A percentile compares a stretch with the other conserved stretches of the same genome.
phyloP scores from a whole-genome alignment of 768 basidiomycete species.

The Leccinum truebloodii region DNA sequence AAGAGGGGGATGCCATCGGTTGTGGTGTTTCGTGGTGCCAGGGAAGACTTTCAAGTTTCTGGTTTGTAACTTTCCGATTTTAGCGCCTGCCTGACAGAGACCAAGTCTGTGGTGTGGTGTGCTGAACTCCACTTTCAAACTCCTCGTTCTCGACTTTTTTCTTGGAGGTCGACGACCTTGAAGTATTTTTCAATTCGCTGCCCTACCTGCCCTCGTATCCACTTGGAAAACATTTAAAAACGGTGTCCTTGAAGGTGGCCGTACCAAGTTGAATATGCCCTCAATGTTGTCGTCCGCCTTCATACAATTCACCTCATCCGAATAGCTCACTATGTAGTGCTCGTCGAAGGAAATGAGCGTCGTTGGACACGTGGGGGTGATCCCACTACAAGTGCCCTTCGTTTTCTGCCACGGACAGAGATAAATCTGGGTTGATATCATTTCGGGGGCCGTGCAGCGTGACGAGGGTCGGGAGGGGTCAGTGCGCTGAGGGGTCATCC shows the following conservation, averaged over 20 bases:
- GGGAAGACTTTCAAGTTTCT: background rate
- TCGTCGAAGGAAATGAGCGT: background rate
- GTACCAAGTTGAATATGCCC: background rate
- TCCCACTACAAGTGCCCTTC: background rate
- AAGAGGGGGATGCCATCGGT: background rate
- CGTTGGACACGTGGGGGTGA: background rate
- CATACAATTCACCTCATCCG: background rate
- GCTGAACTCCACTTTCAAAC: background rate
- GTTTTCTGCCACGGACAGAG: background rate
- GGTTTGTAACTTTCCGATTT: background rate
- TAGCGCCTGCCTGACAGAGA: background rate
- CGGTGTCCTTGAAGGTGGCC: background rate
- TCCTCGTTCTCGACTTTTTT: background rate
- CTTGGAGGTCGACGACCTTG: background rate
- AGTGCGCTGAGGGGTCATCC: background rate
- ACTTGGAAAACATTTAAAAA: background rate
- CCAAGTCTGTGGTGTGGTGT: background rate
- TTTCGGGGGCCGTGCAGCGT: background rate
- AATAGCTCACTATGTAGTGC: background rate
- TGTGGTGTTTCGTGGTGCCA: background rate
- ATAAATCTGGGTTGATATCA: too few species aligned
- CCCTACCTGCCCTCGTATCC: background rate
- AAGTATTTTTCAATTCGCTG: background rate
- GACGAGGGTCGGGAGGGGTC: background rate
- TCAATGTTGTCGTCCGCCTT: background rate